Conservation (phyloP, 192 early-diverging fungal species). For the Phycomyces blakesleeanus region DNA sequence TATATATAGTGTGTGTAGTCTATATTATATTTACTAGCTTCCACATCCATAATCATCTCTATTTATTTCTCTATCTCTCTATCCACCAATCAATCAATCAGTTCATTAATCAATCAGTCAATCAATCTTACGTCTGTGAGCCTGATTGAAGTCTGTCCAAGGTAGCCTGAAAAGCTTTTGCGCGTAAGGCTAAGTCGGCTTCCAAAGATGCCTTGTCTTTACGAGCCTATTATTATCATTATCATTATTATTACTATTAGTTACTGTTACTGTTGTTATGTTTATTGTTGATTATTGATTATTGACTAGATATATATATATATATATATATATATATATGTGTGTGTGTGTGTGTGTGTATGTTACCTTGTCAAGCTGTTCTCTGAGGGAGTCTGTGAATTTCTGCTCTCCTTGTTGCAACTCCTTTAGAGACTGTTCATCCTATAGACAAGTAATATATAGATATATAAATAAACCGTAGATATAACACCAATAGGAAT, state of each 20-base stretch:
- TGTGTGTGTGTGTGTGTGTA: too few relatives aligned
- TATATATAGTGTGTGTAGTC: not conserved
- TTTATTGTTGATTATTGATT: not conserved
- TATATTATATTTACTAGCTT: too few relatives aligned
- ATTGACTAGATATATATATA: too few relatives aligned
- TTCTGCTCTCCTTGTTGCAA: conserved; percentile 18
- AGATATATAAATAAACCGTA: too few relatives aligned
- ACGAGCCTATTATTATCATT: conserved; percentile 16
- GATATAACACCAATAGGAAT: too few relatives aligned
- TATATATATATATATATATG: too few relatives aligned
- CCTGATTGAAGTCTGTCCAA: conserved; percentile 17
- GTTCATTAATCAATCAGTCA: not conserved
- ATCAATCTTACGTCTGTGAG: not conserved
- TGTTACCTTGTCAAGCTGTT: conserved; percentile 30
- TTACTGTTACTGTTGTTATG: conserved; percentile 1
- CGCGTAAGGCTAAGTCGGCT: conserved; percentile 28
- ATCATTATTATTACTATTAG: not conserved
- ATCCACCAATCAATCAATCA: too few relatives aligned
- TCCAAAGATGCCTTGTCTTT: conserved; percentile 33
- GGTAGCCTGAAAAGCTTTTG: conserved; percentile 23
- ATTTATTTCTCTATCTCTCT: too few relatives aligned
- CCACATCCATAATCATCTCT: not conserved
- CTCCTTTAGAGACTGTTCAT: conserved; percentile 15
- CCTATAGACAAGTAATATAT: conserved; percentile 4
- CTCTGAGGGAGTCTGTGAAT: conserved; percentile 21